Evolutionary conservation across 169 alveolate genomes (phyloP).

Genomic region (Eimeria zaria): DNA sequence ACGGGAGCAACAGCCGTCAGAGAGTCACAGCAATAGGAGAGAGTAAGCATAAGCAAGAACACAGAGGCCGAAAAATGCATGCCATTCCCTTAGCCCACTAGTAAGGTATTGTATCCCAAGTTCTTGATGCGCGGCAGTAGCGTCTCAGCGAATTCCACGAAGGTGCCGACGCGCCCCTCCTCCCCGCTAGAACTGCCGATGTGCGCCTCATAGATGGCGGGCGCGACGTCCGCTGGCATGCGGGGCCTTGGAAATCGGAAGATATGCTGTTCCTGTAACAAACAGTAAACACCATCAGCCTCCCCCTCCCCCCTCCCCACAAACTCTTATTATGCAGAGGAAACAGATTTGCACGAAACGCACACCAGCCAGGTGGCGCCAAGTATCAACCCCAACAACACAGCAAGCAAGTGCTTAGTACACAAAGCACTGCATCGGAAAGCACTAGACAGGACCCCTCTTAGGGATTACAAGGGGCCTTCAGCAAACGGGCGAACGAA

Average conservation of each 20-base stretch:
- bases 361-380: neutral
- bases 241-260: constrained; percentile 90
- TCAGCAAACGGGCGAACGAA: neutral
- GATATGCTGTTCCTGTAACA: constrained; percentile 86
- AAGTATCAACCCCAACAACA: neutral
- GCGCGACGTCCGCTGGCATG: constrained; percentile 84
- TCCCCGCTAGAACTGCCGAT: constrained; percentile 93
- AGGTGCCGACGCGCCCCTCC: constrained; percentile 92
- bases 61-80: neutral
- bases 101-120: constrained; percentile 92
- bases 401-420: neutral
- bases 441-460: neutral
- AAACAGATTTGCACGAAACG: neutral
- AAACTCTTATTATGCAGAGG: neutral
- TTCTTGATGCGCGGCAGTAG: constrained; percentile 95
- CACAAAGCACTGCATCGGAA: neutral
- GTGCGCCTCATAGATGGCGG: constrained; percentile 96
- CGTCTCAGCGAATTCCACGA: constrained; percentile 92
- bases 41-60: neutral
- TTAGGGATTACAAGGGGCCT: neutral
- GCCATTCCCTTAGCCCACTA: constrained; percentile 43
- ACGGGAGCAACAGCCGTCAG: neutral
- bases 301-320: neutral
- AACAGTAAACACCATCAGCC: neutral
- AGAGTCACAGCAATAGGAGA: neutral